Evolutionary conservation across 345 rosid species (phyloP), one percentile per base, ranked within the genome.

Genomic region (Cardiospermum halicacabum): DNA sequence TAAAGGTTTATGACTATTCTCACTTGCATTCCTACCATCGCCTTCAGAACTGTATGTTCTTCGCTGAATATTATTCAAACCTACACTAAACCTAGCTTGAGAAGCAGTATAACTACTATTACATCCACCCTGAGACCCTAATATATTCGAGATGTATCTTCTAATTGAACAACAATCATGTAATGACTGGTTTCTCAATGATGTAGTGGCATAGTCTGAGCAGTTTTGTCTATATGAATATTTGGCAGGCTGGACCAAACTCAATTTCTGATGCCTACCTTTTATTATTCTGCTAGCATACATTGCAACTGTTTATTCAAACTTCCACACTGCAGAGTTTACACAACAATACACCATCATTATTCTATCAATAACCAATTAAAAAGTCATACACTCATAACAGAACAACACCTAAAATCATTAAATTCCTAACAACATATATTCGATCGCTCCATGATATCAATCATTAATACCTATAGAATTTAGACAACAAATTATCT

Each of bases 21-120:
- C 94, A 66, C 94, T 84, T 56, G 94, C 79, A 78, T 81, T 85
- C 67, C 83, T 82, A 62, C 97, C 98, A 79, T 84, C 91, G 31
- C 95, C 93, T 74, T 87, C 78, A 24, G 97, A 91, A 72, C 96
- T 85, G 76, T 75, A 94, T 10, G 68, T 53, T 58, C 97, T 78
- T 16, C 80, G 72, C 75, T 83, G 85, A 50, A 63, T 64, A 59
- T 65, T 81, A 48, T 55, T 67, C 25, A 62, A 72, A 62, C 50
- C 67, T 25, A 65, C 62, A 70, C 37, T 24, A 68, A 51, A 69
- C 65, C 75, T 67, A 16, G 53, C 56, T 32, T 21, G 51, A 18
- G 61, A 74, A 67, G 67, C 34, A 0, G 69, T 18, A 67, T 42
- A 62, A 56, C 53, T 48, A 72, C 60, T 58, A 56, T 50, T 48